Conservation (phyloP, 257 asterid species). For the Coffea eugenioides region DNA sequence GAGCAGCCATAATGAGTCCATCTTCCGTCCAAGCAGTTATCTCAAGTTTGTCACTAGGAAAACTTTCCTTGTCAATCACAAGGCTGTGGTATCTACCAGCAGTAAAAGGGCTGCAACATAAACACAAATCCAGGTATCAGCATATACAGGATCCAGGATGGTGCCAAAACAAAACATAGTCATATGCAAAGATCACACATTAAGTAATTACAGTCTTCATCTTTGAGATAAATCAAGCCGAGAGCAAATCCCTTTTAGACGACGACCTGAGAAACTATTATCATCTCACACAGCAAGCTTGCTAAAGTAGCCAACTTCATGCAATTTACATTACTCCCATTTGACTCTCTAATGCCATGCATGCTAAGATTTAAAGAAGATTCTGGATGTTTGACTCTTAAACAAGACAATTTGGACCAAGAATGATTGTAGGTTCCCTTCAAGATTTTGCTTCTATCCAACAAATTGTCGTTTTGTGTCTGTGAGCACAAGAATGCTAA, state of each 20-base stretch:
- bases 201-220: not conserved
- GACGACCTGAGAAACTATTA: not conserved
- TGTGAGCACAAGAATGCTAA: not conserved
- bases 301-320: not conserved
- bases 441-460: not conserved
- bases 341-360: not conserved
- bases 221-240: not conserved
- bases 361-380: not conserved
- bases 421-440: not conserved
- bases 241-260: not conserved
- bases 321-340: not conserved
- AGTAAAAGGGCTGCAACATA: slow-evolving; percentile 71
- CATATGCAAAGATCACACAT: not conserved
- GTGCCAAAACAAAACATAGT: not conserved
- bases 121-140: not conserved
- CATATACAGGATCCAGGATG: not conserved
- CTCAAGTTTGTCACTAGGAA: slow-evolving; percentile 76
- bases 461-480: not conserved
- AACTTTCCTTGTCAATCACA: slow-evolving; percentile 80
- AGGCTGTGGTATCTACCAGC: slow-evolving; percentile 98
- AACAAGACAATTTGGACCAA: not conserved
- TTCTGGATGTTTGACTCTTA: not conserved
- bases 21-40: slow-evolving; percentile 97
- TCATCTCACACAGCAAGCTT: not conserved
- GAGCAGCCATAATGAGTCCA: slow-evolving; percentile 90